Base-by-base conservation (phyloP, 73 alveolate genomes). In the Paramecium octaurelia region DNA sequence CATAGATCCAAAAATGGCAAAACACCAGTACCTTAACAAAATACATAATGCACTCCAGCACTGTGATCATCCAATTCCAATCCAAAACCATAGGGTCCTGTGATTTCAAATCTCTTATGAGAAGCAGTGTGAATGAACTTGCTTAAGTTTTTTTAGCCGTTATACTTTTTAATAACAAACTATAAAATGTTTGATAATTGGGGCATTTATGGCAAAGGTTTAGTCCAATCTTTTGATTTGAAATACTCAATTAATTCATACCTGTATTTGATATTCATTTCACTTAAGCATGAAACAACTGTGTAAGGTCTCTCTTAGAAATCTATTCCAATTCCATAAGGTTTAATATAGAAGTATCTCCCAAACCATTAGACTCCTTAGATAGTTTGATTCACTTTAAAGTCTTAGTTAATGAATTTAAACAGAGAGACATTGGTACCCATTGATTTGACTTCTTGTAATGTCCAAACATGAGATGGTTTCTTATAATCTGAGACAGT, bases 81-180 rank as follows among this genome's bases (percentile, higher is more conserved):
- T 20, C 94, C 94, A 71, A 70, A 83, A 7, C 94, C 94, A 77
- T 89, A 42, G 4, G 94, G 94, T 5, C 88, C 94, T 27, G 94
- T 64, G 11, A 89, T 71, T 31, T 89, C 86, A 73, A 70, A 89
- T 73, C 86, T 46, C 40, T 89, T 89, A 43, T 71, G 90, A 16
- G 88, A 59, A 24, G 71, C 23, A 12, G 44, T 36, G 73, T 89
- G 94, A 27, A 89, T 89, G 68, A 89, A 89, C 38, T 64, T 89
- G 24, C 92, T 70, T 40, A 89, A 43, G 58, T 73, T 36, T 44
- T 71, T 34, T 59, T 71, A 16, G 1, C 70, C 59, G 31, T 68
- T 69, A 70, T 89, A 50, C 73, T 40, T 24, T 24, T 89, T 64
- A 24, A 73, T 48, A 12, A 73, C 58, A 60, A 60, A 70, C 20